Percentiles rank a stretch among this genome's conserved stretches.
These are phyloP conservation scores for Neoboletus subvelutipes DNA, from an alignment of 768 basidiomycete species.

Conservation along the genomic window DNA sequence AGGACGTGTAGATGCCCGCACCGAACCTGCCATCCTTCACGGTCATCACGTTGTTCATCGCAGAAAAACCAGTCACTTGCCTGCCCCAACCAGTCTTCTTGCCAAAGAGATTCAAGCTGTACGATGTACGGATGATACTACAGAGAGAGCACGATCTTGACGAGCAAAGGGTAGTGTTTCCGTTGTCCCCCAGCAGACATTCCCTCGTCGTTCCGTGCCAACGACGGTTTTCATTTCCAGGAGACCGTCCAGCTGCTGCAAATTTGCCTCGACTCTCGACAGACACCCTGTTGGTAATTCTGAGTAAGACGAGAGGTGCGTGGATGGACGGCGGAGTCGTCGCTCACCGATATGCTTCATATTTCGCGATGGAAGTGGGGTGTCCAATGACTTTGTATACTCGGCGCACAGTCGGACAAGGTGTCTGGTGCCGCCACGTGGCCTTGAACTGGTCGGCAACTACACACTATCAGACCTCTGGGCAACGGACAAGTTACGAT, in stretches of 20 bases:
- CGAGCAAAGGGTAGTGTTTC: conserved; percentile 50
- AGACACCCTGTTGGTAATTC: conserved; percentile 37
- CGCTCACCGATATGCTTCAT: conserved; percentile 60
- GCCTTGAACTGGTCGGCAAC: conserved; percentile 66
- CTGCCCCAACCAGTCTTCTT: conserved; percentile 76
- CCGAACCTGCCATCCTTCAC: conserved; percentile 50
- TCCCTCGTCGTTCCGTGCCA: conserved; percentile 73
- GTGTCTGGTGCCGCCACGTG: conserved; percentile 63
- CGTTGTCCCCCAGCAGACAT: conserved; percentile 64
- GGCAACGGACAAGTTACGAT: not conserved
- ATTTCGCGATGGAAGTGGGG: conserved; percentile 48
- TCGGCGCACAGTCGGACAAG: conserved; percentile 55
- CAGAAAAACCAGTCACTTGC: conserved; percentile 30
- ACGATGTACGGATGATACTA: conserved; percentile 62
- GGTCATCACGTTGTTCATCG: conserved; percentile 3
- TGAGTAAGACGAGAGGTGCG: not conserved
- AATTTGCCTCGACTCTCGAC: conserved; percentile 66
- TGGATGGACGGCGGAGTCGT: not conserved
- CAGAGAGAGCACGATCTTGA: conserved; percentile 61
- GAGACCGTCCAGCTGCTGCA: conserved; percentile 47
- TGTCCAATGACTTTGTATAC: conserved; percentile 65
- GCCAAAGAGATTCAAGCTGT: conserved; percentile 59
- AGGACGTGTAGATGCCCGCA: conserved; percentile 69
- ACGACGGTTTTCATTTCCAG: conserved; percentile 71
- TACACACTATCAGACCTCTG: conserved; percentile 24